A percentile compares a stretch with the other conserved stretches of the same genome.
phyloP scores from a whole-genome alignment of 495 filamentous ascomycete genomes.

The Lindgomyces ingoldianus region DNA sequence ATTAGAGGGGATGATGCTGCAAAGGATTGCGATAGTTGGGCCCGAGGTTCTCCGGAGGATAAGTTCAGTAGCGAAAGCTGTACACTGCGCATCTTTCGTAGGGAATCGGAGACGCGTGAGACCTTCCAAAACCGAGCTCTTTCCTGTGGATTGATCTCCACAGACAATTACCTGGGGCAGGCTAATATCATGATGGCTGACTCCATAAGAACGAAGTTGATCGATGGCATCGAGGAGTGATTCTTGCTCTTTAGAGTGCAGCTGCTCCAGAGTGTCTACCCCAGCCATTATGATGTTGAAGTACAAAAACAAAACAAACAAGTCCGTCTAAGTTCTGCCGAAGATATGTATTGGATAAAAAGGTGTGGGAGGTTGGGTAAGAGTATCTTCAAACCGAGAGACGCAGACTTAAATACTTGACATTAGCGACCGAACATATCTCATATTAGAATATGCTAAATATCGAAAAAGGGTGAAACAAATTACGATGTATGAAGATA shows the following conservation, averaged over 20 bases:
- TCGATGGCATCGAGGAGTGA: slow-evolving; percentile 60
- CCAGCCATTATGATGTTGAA: slow-evolving; percentile 1
- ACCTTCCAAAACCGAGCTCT: slow-evolving; percentile 73
- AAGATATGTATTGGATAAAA: too few species aligned
- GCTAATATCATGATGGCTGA: slow-evolving; percentile 54
- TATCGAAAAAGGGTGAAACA: too few species aligned
- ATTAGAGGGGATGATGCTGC: slow-evolving; percentile 40
- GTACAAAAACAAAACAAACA: background rate
- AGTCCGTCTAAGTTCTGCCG: too few species aligned
- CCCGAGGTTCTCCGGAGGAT: slow-evolving; percentile 45
- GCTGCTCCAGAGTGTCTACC: slow-evolving; percentile 34
- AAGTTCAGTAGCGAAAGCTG: slow-evolving; percentile 68
- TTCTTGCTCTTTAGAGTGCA: slow-evolving; percentile 36
- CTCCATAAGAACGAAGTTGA: slow-evolving; percentile 55
- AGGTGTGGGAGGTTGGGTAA: too few species aligned
- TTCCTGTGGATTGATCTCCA: slow-evolving; percentile 70
- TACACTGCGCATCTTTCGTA: slow-evolving; percentile 61
- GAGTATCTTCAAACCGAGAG: too few species aligned
- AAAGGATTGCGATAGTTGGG: slow-evolving; percentile 2
- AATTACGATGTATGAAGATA: too few species aligned
- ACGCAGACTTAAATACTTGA: too few species aligned
- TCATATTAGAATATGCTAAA: too few species aligned
- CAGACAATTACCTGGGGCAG: slow-evolving; percentile 72
- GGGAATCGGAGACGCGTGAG: slow-evolving; percentile 71
- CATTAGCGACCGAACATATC: too few species aligned